Evolutionary conservation across 2,329 filamentous ascomycete species (phyloP).

Genomic region (Exophiala alcalophila): DNA sequence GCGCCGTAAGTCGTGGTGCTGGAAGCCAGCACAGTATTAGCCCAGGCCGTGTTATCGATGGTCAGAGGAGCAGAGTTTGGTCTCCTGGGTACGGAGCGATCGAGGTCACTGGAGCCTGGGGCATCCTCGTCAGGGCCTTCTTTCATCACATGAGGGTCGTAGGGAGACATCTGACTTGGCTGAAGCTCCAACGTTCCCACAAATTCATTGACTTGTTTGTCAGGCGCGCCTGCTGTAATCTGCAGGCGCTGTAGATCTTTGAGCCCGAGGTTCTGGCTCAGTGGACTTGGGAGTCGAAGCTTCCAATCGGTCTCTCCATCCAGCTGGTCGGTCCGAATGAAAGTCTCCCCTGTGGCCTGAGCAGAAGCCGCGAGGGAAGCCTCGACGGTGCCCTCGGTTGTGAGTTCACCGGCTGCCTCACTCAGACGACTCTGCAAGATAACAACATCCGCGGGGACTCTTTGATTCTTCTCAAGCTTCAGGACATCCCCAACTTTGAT

Average conservation of each 20-base stretch:
- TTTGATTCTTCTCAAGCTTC: constrained; percentile 85
- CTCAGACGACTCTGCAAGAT: constrained; percentile 76
- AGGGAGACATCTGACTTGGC: constrained; percentile 50
- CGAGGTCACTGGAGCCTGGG: constrained; percentile 14
- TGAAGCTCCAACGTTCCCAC: constrained; percentile 79
- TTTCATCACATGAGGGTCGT: constrained; percentile 45
- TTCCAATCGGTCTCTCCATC: constrained; percentile 99
- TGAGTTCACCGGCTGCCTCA: constrained; percentile 45
- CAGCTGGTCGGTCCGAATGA: constrained; percentile 94
- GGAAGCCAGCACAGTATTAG: constrained; percentile 93
- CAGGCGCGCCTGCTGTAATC: constrained; percentile 83
- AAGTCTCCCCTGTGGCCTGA: constrained; percentile 68
- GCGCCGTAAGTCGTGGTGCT: constrained; percentile 84
- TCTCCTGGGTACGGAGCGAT: constrained; percentile 18
- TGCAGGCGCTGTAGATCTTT: constrained; percentile 65
- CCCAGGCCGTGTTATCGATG: constrained; percentile 98
- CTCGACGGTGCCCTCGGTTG: constrained; percentile 31
- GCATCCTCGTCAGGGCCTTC: constrained; percentile 25
- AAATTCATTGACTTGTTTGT: constrained; percentile 93
- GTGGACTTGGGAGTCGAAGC: constrained; percentile 76
- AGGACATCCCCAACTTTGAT: constrained; percentile 94
- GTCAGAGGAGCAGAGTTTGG: constrained; percentile 65
- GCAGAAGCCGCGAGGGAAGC: constrained; percentile 6
- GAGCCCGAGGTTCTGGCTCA: constrained; percentile 74
- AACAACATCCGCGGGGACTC: constrained; percentile 90